A percentile compares a stretch with the other conserved stretches of the same genome.
Evolutionary conservation across 345 rosid species (phyloP).

Genomic region (Brassica rapa): DNA sequence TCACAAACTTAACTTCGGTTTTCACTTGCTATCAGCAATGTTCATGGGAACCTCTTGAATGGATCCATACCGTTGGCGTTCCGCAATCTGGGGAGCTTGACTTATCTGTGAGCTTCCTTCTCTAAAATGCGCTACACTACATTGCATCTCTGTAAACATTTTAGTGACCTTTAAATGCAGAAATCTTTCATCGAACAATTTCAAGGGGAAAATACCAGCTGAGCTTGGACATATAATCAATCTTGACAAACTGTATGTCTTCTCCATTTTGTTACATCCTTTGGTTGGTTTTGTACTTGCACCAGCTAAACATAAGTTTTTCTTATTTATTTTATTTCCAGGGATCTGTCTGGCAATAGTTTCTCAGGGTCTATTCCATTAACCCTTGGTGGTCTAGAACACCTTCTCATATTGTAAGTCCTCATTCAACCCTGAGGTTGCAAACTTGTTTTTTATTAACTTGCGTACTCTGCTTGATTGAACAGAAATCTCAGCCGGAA

Average conservation of each 20-base stretch:
- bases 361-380: slow-evolving; percentile 77
- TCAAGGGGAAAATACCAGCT: slow-evolving; percentile 69
- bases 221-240: slow-evolving; percentile 84
- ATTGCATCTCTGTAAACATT: background rate
- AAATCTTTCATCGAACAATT: slow-evolving; percentile 74
- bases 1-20: background rate
- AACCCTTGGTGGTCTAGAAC: slow-evolving; percentile 86
- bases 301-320: background rate
- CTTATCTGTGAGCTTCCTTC: slow-evolving; percentile 68
- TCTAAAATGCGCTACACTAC: background rate
- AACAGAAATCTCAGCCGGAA: slow-evolving; percentile 74
- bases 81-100: slow-evolving; percentile 74
- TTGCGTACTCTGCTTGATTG: background rate
- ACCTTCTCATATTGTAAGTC: slow-evolving; percentile 81
- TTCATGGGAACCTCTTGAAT: slow-evolving; percentile 73
- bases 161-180: slow-evolving; percentile 40
- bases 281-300: background rate
- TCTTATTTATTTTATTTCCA: slow-evolving; percentile 19
- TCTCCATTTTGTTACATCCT: background rate
- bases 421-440: background rate
- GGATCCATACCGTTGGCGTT: slow-evolving; percentile 84
- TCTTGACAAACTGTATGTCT: slow-evolving; percentile 80
- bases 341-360: slow-evolving; percentile 83
- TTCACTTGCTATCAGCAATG: slow-evolving; percentile 54
- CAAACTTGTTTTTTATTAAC: background rate